Evolutionary conservation across 495 filamentous ascomycete species (phyloP).

Genomic region (Lichenothelia convexa): DNA sequence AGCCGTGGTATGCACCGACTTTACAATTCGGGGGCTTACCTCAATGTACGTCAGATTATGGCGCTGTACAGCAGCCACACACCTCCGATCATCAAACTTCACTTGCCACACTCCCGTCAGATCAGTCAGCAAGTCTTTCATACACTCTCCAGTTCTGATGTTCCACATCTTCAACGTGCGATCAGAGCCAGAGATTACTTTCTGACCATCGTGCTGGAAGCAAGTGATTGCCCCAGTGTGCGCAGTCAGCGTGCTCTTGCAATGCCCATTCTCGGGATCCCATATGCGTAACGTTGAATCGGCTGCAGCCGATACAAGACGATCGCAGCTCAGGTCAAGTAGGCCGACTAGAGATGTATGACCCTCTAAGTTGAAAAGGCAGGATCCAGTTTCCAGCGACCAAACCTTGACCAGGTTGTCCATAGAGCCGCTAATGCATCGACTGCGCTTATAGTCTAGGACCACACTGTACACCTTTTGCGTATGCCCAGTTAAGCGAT

Average conservation of each 20-base stretch:
- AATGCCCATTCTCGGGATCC: conserved; percentile 88
- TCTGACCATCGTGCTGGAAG: conserved; percentile 94
- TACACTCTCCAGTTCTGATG: conserved; percentile 74
- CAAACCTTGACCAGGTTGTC: conserved; percentile 96
- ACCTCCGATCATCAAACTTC: conserved; percentile 87
- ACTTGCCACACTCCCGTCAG: conserved; percentile 96
- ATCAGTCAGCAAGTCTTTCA: conserved; percentile 89
- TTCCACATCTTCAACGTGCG: conserved; percentile 99
- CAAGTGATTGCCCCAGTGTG: conserved; percentile 97
- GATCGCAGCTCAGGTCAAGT: conserved; percentile 69
- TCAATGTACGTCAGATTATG: conserved; percentile 88
- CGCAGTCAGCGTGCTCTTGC: conserved; percentile 71
- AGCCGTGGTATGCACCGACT: conserved; percentile 1
- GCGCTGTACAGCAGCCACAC: conserved; percentile 90
- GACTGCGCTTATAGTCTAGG: conserved; percentile 74
- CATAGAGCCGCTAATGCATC: conserved; percentile 97
- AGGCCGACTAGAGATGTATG: conserved; percentile 88
- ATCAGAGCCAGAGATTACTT: conserved; percentile 91
- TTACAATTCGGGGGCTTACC: conserved; percentile 46
- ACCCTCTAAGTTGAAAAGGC: conserved; percentile 80
- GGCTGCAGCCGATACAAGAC: conserved; percentile 84
- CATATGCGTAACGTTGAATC: conserved; percentile 92
- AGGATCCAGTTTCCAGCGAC: conserved; percentile 77
- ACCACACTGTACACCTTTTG: conserved; percentile 98
- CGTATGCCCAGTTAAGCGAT: conserved; percentile 71